Evolutionary conservation across 352 stramenopile species (phyloP), one percentile per base, ranked within the genome.

Genomic region (Globisporangium iwayamae): DNA sequence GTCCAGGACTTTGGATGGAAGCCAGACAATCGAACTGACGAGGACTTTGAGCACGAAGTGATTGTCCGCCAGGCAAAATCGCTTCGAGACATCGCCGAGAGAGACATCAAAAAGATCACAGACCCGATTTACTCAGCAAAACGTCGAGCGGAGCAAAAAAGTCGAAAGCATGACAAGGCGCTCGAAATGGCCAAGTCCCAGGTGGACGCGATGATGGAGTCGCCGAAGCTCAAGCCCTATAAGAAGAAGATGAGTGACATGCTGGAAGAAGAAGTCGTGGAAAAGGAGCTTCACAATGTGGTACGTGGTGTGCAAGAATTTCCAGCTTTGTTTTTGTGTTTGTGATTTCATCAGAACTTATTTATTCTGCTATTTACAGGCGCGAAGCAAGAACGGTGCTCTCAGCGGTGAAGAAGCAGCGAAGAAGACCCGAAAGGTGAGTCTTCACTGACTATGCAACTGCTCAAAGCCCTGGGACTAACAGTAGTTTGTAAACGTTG

Each of bases 221-320:
- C 65, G 5, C 63, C 70, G 0, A 74, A 76, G 22, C 67, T 85
- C 6, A 83, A 81, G 38, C 76, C 76, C 0, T 80, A 80, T 60
- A 77, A 69, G 36, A 83, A 83, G 60, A 85, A 80, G 36, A 59
- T 85, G 32, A 69, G 58, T 2, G 76, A 81, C 32, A 83, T 85
- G 41, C 65, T 85, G 4, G 74, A 78, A 25, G 76, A 85, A 32
- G 76, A 85, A 57, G 70, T 83, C 4, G 30, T 59, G 5, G 66
- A 72, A 8, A 73, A 72, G 18, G 61, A 65, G 6, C 51, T 77
- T 1, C 68, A 75, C 32, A 43, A 58, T n/a, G 69, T 63, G 68
- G 75, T 83, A 70, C 11, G 36, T 20, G 13, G 2, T 10, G 1
- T 28, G 8, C 9, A 39, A 3, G 51, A 9, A 16, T 4, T 18